phyloP scores from a whole-genome alignment of 805 yeast species.

The Candida railenensis region DNA sequence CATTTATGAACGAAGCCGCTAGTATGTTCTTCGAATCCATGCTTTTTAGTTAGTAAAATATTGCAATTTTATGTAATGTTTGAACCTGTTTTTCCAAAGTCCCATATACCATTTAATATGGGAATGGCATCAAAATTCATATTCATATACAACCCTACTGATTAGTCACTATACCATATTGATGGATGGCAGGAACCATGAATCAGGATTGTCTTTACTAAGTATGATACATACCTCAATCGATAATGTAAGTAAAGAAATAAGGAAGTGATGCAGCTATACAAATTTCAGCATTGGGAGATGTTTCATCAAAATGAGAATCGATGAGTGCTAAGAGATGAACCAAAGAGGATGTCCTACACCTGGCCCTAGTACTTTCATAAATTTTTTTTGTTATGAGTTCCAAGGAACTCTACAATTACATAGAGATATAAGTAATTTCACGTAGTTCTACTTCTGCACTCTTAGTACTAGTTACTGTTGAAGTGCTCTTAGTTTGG shows the following conservation, averaged over 20 bases:
- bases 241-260: neutral
- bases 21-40: constrained; percentile 6
- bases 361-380: too few species aligned
- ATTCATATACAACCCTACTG: constrained; percentile 1
- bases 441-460: too few species aligned
- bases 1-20: constrained; percentile 24
- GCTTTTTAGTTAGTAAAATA: neutral
- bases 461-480: too few species aligned
- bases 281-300: neutral
- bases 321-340: neutral
- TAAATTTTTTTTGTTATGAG: too few species aligned
- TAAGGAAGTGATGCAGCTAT: too few species aligned
- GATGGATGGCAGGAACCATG: neutral
- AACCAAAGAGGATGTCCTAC: too few species aligned
- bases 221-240: constrained; percentile 3
- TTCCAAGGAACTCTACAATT: too few species aligned
- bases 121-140: constrained; percentile 3
- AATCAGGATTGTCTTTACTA: constrained; percentile 1
- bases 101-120: neutral
- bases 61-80: constrained; percentile 1
- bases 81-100: constrained; percentile 4
- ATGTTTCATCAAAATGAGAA: neutral
- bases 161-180: constrained; percentile 1
- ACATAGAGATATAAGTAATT: too few species aligned
- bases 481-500: too few species aligned